Base-by-base conservation (phyloP, 225 moss, liverwort and hornwort genomes). In the Straminergon stramineum region DNA sequence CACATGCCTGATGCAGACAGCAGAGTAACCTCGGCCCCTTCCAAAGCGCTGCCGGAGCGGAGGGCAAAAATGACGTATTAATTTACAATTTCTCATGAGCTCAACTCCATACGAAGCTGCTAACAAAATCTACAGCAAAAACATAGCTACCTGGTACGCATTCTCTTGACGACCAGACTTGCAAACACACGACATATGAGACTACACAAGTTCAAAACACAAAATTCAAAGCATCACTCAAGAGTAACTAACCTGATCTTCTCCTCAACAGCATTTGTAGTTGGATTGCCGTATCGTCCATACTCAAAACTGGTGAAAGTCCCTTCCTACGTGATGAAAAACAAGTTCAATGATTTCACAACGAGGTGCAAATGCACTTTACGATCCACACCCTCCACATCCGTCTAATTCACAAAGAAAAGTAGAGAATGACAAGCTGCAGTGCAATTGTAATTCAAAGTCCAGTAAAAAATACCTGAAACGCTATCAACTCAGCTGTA, bases 1-100 rank as follows among this genome's bases (percentile, higher is more conserved):
- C 95, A 99, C 99, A 99, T 99, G 76, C 99, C 99, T 70, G 99
- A 99, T 81, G 99, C 96, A 89, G 97, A 97, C 66, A 99, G 85
- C 91, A 99, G 89, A 58, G 99, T 99, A 81, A 96, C 92, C 90
- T 99, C 99, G 74, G 99, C 96, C 87, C 96, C 97, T 95, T 99
- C 99, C 84, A 99, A 94, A 55, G 95, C 96, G 92, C 99, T 99
- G 93, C 90, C 88, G 90, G 69, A 87, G 84, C 21, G 48, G 51
- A 85, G 65, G 66, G 84, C 34, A 74, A 92, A 34, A 84, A 89
- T 35, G 39, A 66, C 31, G 55, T 39, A 26, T 58, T 80, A 81
- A 17, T 76, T 27, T 32, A 63, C 75, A 73, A 55, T 24, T 73
- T 63, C 68, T 39, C 43, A 34, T 18, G 15, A 65, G 34, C 73